Base-by-base conservation (phyloP, 1,284 basidiomycete species). In the Boletellus sp. region DNA sequence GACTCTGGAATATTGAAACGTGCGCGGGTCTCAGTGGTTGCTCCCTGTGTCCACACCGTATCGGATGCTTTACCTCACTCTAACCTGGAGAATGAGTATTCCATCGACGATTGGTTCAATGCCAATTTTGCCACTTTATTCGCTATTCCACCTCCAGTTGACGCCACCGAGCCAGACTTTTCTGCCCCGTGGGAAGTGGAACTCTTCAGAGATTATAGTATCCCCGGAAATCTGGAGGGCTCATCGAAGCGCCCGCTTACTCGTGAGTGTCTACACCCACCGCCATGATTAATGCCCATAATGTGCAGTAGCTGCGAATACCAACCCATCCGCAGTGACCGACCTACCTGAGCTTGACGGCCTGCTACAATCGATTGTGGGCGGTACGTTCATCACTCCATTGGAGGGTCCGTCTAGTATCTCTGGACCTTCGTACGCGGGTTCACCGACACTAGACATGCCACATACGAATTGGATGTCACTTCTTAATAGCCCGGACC, bases 71-170 rank as follows among this genome's bases (percentile, higher is more conserved):
- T 60, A 0, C 60, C 61, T 7, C 17, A 25, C n/a, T 40, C 45
- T n/a, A 27, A 49, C 6, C 7, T 30, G 2, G 49, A 48, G 22
- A 52, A 47, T 9, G 55, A 56, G 26, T 38, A 43, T 20, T 50
- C 54, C 4, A 48, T 66, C 5, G 63, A 68, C 13, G 46, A 63
- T 35, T 68, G 63, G 65, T 54, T 66, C 27, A 50, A 53, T 20
- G 27, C 45, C 4, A 52, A 56, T 45, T 59, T 57, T 41, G 48
- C 50, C 5, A 3, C 46, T 10, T 40, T 66, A 11, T 70, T 69
- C 19, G 50, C 57, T 10, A 47, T 58, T 5, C 62, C 59, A 1
- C 56, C 50, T 35, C 48, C 55, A 2, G 62, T 63, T 7, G 51
- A 64, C 2, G 48, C 49, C 4, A 26, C 30, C 0, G 36, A 48